Percentiles rank a stretch among this genome's conserved stretches.
These are phyloP conservation scores for Ambrosia artemisiifolia DNA, from an alignment of 129 eudicot species.

Conservation along the genomic window DNA sequence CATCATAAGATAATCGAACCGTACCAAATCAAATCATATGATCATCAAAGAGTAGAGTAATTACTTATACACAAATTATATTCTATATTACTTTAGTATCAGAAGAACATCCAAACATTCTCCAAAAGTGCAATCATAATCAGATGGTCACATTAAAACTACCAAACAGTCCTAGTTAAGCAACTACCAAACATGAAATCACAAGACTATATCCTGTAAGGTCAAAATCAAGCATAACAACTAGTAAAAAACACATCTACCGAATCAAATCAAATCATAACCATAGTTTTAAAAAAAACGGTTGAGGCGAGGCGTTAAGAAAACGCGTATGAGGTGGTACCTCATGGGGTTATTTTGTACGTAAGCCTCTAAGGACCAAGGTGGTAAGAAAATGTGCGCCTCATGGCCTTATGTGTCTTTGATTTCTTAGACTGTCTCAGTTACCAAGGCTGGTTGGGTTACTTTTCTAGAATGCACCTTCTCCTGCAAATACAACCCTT, in stretches of 20 bases:
- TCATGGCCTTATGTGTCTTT: no score
- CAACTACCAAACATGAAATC: neutral
- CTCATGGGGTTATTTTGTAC: no score
- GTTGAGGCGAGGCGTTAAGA: no score
- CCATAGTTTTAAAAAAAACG: no score
- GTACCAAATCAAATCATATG: neutral
- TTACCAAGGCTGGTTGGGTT: no score
- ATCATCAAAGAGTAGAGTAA: neutral
- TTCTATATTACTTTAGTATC: neutral
- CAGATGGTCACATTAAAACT: neutral
- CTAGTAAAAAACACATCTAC: neutral
- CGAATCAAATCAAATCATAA: neutral
- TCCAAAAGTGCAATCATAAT: neutral
- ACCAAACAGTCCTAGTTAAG: neutral
- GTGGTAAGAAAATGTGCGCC: no score
- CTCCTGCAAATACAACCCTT: no score
- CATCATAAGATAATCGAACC: no score
- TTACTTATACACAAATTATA: neutral
- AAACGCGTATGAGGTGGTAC: no score
- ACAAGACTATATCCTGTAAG: neutral
- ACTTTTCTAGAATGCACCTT: no score
- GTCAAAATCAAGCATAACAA: conserved; percentile 13
- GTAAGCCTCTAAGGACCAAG: no score
- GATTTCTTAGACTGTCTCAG: no score
- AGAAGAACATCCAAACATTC: neutral